Base-by-base conservation (phyloP, 2,329 filamentous ascomycete species). In the Hymenotorrendiella dingleyae region DNA sequence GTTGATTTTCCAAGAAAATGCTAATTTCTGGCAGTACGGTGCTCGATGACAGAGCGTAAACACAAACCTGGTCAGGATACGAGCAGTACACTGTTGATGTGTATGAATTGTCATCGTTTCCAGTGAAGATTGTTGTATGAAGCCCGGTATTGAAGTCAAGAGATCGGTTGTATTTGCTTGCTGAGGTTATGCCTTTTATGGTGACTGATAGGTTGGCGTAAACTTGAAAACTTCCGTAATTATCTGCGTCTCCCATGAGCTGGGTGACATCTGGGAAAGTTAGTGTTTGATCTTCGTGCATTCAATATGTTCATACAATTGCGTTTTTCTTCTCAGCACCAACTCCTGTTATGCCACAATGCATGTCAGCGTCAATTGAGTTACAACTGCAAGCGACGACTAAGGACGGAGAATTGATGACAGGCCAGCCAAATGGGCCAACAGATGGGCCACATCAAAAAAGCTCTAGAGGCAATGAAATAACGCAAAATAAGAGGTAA, bases 221-320 rank as follows among this genome's bases (percentile, higher is more conserved):
- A 1, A 71, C 69, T 40, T 64, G 64, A 46, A 69, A 74, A 4
- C 63, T 64, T 10, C 72, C 72, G 40, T 71, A 74, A 28, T 64
- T 57, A 16, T 58, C 54, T 6, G 58, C 52, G 6, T 61, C 59
- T 10, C 67, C 68, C 14, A 71, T 60, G 5, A 74, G 49, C 10
- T 57, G 48, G 3, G 58, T 57, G 4, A 68, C 56, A 39, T 67
- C 63, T 64, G n/a, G n/a, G n/a, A n/a, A n/a, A n/a, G n/a, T n/a
- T n/a, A n/a, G n/a, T n/a, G n/a, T n/a, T n/a, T n/a, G n/a, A n/a
- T n/a, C n/a, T n/a, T n/a, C n/a, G n/a, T n/a, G n/a, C n/a, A n/a
- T n/a, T n/a, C n/a, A n/a, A n/a, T n/a, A n/a, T n/a, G n/a, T n/a
- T n/a, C n/a, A n/a, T n/a, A n/a, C n/a, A n/a, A n/a, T n/a, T n/a